Conservation (phyloP, 2,329 filamentous ascomycete genomes). For the Calonectria henricotiae region DNA sequence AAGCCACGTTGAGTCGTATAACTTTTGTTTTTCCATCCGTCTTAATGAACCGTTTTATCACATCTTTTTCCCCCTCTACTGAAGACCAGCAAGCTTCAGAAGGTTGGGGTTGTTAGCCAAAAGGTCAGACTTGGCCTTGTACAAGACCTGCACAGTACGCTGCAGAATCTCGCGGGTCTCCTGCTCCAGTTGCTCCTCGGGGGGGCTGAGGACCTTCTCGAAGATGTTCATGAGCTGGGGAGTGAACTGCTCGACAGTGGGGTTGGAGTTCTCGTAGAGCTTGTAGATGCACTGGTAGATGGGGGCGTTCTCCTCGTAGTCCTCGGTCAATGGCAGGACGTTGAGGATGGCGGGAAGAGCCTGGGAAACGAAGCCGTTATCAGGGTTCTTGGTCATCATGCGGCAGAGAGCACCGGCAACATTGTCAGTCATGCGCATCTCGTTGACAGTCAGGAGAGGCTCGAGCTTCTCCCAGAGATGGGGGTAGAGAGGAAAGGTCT, state of each 20-base stretch:
- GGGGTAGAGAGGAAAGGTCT: constrained; percentile 83
- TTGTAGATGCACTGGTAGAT: constrained; percentile 92
- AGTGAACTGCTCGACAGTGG: constrained; percentile 80
- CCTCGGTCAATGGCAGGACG: constrained; percentile 89
- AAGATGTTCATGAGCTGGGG: constrained; percentile 80
- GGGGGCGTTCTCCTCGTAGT: constrained; percentile 96
- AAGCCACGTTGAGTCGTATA: constrained; percentile 28
- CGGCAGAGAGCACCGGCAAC: constrained; percentile 91
- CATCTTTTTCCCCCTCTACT: constrained; percentile 46
- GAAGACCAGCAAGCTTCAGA: constrained; percentile 54
- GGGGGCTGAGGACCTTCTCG: constrained; percentile 79
- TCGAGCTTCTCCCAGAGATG: constrained; percentile 89
- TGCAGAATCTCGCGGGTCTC: constrained; percentile 79
- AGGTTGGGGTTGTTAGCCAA: constrained; percentile 55
- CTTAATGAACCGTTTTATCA: constrained; percentile 45
- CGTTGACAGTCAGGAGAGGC: constrained; percentile 83
- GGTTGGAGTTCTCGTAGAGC: constrained; percentile 82
- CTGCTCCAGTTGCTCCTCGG: constrained; percentile 82
- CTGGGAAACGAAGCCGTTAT: constrained; percentile 84
- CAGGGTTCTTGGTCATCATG: constrained; percentile 93
- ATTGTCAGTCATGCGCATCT: constrained; percentile 91
- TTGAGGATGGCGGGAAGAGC: constrained; percentile 86
- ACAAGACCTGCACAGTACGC: constrained; percentile 72
- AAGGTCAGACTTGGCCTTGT: constrained; percentile 57
- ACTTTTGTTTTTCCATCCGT: constrained; percentile 38